These are phyloP conservation scores for Carnegiea gigantea DNA, from an alignment of 179 eudicot genomes.

Conservation along the genomic window DNA sequence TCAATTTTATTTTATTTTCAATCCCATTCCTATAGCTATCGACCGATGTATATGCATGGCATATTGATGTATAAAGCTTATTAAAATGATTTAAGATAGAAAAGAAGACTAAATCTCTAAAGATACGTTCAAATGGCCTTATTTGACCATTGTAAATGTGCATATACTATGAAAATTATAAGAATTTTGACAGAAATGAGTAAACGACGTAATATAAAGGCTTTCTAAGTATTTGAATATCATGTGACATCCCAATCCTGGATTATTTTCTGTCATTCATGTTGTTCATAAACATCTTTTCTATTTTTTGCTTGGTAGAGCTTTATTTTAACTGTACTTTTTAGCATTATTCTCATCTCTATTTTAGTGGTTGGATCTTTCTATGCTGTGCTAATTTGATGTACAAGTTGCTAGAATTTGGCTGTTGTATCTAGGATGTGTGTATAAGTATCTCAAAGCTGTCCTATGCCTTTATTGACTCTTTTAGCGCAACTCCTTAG, in stretches of 20 bases:
- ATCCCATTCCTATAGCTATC: not conserved
- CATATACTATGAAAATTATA: too few relatives aligned
- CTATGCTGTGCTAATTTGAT: not conserved
- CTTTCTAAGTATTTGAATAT: not conserved
- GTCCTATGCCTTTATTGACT: not conserved
- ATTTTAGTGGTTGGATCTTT: not conserved
- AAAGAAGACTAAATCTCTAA: too few relatives aligned
- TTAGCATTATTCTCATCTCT: not conserved
- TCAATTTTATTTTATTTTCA: not conserved
- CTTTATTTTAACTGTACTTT: too few relatives aligned
- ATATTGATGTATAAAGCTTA: too few relatives aligned
- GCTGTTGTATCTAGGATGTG: not conserved
- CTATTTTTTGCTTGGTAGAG: not conserved
- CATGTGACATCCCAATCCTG: not conserved
- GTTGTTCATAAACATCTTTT: not conserved
- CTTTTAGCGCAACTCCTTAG: not conserved
- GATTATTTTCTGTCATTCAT: not conserved
- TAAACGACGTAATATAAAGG: not conserved
- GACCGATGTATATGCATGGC: not conserved
- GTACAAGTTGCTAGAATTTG: not conserved
- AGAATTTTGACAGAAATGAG: not conserved
- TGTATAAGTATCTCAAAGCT: not conserved
- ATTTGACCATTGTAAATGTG: too few relatives aligned
- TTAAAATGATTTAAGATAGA: too few relatives aligned
- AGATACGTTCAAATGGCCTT: not conserved